These are phyloP conservation scores for Fraxinus xanthoxyloides DNA, from an alignment of 305 asterid genomes.

Conservation along the genomic window DNA sequence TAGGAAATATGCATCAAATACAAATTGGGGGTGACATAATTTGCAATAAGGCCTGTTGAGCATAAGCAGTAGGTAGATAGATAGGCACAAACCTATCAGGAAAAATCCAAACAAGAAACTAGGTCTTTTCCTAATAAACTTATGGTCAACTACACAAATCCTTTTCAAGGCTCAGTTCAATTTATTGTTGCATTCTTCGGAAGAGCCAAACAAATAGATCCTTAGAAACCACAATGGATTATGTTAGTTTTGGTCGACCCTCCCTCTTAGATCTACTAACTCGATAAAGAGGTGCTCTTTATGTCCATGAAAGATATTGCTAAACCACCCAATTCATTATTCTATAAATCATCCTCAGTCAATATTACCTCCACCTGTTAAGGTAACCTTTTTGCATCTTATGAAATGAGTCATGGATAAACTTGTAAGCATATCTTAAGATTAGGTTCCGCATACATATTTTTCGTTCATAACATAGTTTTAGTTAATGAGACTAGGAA, in stretches of 20 bases:
- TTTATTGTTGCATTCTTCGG: not conserved
- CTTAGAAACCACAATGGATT: not conserved
- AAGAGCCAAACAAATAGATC: not conserved
- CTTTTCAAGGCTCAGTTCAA: not conserved
- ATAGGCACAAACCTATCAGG: not conserved
- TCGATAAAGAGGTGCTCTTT: not conserved
- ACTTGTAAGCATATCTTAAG: not conserved
- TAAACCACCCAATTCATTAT: not conserved
- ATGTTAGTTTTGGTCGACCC: not conserved
- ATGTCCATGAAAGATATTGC: not conserved
- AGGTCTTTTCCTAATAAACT: not conserved
- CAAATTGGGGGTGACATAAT: not conserved
- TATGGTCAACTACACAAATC: not conserved
- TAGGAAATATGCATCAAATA: not conserved
- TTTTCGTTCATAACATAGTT: not conserved
- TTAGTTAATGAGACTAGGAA: not conserved
- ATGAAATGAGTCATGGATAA: not conserved
- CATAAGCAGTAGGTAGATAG: not conserved
- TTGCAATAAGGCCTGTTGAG: not conserved
- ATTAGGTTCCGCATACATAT: not conserved
- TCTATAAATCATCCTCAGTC: not conserved
- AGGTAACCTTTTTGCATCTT: not conserved
- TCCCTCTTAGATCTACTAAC: not conserved
- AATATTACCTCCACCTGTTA: not conserved
- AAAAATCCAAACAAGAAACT: not conserved